phyloP scores from a whole-genome alignment of 352 stramenopile genomes.

The Globisporangium abappressorium region DNA sequence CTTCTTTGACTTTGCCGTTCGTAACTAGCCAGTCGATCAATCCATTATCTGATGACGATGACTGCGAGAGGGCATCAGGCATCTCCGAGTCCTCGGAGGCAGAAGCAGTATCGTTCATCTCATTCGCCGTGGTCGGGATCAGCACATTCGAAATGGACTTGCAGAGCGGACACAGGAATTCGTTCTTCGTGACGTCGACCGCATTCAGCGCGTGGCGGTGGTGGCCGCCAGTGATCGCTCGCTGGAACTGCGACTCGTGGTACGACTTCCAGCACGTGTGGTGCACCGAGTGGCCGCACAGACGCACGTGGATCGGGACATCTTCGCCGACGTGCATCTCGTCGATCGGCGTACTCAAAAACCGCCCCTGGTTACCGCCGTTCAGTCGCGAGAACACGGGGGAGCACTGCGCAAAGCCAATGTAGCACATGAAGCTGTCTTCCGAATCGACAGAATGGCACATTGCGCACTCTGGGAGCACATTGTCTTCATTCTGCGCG shows the following conservation, averaged over 20 bases:
- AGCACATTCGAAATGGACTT: constrained; percentile 97
- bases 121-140: constrained; percentile 82
- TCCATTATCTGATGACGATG: constrained; percentile 18
- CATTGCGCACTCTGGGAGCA: constrained; percentile 74
- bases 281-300: constrained; percentile 95
- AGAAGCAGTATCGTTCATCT: constrained; percentile 24
- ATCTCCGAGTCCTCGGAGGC: not conserved
- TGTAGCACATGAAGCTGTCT: constrained; percentile 85
- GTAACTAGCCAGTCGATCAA: constrained; percentile 51
- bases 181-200: constrained; percentile 95
- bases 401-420: constrained; percentile 83
- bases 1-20: constrained; percentile 20
- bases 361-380: constrained; percentile 43
- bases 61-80: not conserved
- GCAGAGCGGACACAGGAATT: constrained; percentile 96
- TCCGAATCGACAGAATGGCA: constrained; percentile 78
- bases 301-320: constrained; percentile 71
- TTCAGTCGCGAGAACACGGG: constrained; percentile 72
- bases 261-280: constrained; percentile 94
- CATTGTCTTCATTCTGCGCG: constrained; percentile 11
- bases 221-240: constrained; percentile 89
- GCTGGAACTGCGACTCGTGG: constrained; percentile 92
- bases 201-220: constrained; percentile 92
- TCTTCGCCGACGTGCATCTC: constrained; percentile 86
- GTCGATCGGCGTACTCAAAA: constrained; percentile 75